Base-by-base conservation (phyloP, 1,284 basidiomycete species). In the Cryptococcus jaspeensis region DNA sequence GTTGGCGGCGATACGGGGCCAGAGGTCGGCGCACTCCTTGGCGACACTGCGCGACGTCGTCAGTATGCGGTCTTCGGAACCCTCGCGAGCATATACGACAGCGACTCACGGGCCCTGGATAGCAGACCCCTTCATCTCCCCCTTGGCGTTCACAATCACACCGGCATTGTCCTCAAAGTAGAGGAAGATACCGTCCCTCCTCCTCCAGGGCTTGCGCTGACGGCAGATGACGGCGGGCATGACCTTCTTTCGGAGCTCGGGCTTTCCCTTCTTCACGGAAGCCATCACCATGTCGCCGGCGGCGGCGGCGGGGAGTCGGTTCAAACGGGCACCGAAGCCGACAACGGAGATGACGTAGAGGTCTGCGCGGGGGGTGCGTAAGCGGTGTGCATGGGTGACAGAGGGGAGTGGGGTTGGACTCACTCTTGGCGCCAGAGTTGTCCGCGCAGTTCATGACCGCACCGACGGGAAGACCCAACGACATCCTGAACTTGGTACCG, bases 221-320 rank as follows among this genome's bases (percentile, higher is more conserved):
- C 95, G 92, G 73, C 98, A 86, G 73, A 99, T 87, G 70, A 99
- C 90, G 68, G 90, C 89, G 73, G 94, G 94, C 47, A 36, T 49
- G 94, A 92, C 95, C 85, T 99, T 99, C 85, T 99, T 99, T 81
- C 95, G 87, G 76, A 99, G 82, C 81, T 99, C 95, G 52, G 96
- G 96, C 84, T 99, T 99, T 80, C 95, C 95, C 87, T 99, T 99
- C 87, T 99, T 99, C 76, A 99, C 96, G 59, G 90, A 93, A 62
- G 93, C 93, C 73, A 99, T 93, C 71, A 98, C 89, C 94, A 98
- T 98, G 81, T 96, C 93, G 72, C 95, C 95, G 63, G 96, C 93
- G 83, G 93, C 89, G 70, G 95, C 94, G 79, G 96, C 95, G 65
- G 95, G 95, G 64, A 99, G 85, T 81, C 96, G 86, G 87, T 99